Conservation (phyloP, 106 monocot genomes). For the Dendrobium nobile region DNA sequence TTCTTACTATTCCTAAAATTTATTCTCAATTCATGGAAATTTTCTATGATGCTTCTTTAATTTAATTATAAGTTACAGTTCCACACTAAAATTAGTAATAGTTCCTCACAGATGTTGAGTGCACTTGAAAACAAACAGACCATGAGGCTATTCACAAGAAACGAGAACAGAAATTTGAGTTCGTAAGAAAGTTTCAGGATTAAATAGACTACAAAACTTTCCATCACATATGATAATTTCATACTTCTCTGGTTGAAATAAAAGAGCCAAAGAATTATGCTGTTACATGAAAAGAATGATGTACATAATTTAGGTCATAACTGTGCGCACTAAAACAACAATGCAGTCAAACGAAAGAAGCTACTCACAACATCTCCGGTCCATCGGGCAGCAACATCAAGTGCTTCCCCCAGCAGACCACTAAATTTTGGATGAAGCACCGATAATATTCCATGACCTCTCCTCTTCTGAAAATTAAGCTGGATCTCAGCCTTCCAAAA, state of each 20-base stretch:
- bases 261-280: neutral
- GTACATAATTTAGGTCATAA: neutral
- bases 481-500: slow-evolving; percentile 78
- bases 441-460: slow-evolving; percentile 83
- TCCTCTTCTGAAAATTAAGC: slow-evolving; percentile 94
- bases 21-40: too few species aligned
- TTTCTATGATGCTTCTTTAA: too few species aligned
- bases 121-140: too few species aligned
- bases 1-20: too few species aligned
- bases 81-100: too few species aligned
- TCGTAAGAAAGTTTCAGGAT: neutral
- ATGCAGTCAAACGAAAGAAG: slow-evolving; percentile 7
- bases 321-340: neutral
- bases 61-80: too few species aligned
- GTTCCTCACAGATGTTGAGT: too few species aligned
- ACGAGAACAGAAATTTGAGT: neutral
- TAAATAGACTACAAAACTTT: neutral
- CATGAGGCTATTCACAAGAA: too few species aligned
- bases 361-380: slow-evolving; percentile 97
- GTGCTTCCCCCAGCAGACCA: slow-evolving; percentile 92
- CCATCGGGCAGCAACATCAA: slow-evolving; percentile 96
- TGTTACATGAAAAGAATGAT: neutral
- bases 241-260: neutral
- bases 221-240: neutral
- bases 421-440: slow-evolving; percentile 97